Base-by-base conservation (phyloP, 805 yeast genomes). In the Yarrowia deformans region DNA sequence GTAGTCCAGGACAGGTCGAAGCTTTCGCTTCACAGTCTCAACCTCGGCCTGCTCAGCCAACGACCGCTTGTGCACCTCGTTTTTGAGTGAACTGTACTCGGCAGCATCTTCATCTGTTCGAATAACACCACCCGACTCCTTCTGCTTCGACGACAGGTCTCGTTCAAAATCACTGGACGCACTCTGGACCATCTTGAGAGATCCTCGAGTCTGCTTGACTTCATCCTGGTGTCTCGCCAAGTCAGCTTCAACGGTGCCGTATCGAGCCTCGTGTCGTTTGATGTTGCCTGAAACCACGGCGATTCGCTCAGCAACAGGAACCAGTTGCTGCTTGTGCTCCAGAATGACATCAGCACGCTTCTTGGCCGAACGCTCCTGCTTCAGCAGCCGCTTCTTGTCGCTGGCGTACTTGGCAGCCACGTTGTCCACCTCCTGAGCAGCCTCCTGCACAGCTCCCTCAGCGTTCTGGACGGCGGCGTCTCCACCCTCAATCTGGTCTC, bases 401-500 rank as follows among this genome's bases (percentile, higher is more conserved):
- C 35, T 37, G n/a, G 68, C 70, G 10, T 39, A 58, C 29, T 67
- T 19, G 23, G 61, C 43, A 13, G 66, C 54, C 42, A 43, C 67
- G 35, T 61, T 55, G 3, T 56, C 63, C 29, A 69, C 39, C 58
- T 48, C 48, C 39, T 42, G 45, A 5, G 19, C 40, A 7, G 67
- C 69, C 3, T 73, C 74, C 39, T 72, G 70, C 37, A 79, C 68
- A 46, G 68, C 50, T 67, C 71, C 50, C 58, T 55, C 61, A 16
- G 68, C 70, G 9, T 67, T 52, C 39, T 71, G 49, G 19, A 67
- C 46, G 10, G 69, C 71, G 10, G 69, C 67, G n/a, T 74, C 72
- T 32, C 75, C 66, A 37, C 77, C 73, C 8, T 74, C 74, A 4
- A 68, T 68, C 14, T 78, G 64, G 1, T 70, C 66, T 1, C 74